These are phyloP conservation scores for Mycena chlorophos DNA, from an alignment of 768 basidiomycete species.

Conservation along the genomic window DNA sequence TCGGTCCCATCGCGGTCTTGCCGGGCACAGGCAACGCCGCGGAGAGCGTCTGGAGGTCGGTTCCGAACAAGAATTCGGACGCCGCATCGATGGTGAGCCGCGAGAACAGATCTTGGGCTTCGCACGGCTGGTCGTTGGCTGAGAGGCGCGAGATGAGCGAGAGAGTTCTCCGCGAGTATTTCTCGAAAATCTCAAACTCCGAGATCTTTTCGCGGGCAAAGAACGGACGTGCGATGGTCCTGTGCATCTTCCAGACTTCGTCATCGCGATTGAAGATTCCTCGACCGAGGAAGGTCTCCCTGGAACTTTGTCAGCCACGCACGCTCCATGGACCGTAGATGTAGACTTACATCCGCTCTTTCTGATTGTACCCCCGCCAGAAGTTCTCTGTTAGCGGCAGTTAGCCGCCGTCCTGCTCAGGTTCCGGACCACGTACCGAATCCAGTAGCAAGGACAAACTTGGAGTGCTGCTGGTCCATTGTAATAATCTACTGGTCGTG, in stretches of 20 bases:
- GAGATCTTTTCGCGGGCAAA: slow-evolving; percentile 71
- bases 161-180: slow-evolving; percentile 48
- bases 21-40: slow-evolving; percentile 52
- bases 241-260: slow-evolving; percentile 72
- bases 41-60: slow-evolving; percentile 61
- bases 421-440: slow-evolving; percentile 35
- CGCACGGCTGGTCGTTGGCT: slow-evolving; percentile 44
- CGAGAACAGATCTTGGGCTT: slow-evolving; percentile 67
- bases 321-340: not conserved
- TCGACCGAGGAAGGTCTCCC: slow-evolving; percentile 65
- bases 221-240: slow-evolving; percentile 68
- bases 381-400: slow-evolving; percentile 41
- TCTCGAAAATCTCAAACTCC: slow-evolving; percentile 70
- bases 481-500: slow-evolving; percentile 55
- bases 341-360: slow-evolving; percentile 60
- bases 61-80: slow-evolving; percentile 72
- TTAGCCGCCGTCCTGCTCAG: not conserved
- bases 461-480: slow-evolving; percentile 71
- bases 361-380: slow-evolving; percentile 64
- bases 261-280: slow-evolving; percentile 82
- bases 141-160: slow-evolving; percentile 46
- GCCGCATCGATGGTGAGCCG: slow-evolving; percentile 73
- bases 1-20: slow-evolving; percentile 46
- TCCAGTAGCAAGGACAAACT: slow-evolving; percentile 64
- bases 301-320: slow-evolving; percentile 16